These are phyloP conservation scores for Sporothrix curviconia DNA, from an alignment of 2,329 filamentous ascomycete species.

Conservation along the genomic window DNA sequence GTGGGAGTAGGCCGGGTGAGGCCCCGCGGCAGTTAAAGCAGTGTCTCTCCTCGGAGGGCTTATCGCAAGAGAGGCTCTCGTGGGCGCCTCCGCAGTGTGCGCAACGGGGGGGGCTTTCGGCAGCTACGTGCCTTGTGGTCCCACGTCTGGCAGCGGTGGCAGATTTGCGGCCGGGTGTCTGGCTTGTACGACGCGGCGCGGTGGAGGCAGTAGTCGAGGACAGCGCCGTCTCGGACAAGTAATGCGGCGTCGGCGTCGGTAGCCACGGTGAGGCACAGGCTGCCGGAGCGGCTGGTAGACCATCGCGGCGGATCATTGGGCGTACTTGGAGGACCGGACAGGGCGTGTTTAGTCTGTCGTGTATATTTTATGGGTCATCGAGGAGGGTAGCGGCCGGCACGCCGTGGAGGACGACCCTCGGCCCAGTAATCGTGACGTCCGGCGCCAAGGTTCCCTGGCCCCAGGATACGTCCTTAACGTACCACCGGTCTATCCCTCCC, in stretches of 20 bases:
- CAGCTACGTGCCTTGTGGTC: background rate
- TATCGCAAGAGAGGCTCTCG: background rate
- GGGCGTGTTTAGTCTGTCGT: too few species aligned
- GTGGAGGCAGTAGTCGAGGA: background rate
- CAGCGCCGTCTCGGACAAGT: background rate
- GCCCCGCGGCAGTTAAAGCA: background rate
- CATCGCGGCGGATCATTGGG: background rate
- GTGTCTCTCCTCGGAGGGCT: background rate
- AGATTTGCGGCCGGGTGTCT: background rate
- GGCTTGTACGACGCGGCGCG: background rate
- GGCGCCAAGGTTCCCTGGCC: background rate
- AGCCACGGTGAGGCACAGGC: background rate
- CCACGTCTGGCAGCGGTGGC: background rate
- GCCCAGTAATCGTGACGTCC: too few species aligned
- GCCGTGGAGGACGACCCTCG: background rate
- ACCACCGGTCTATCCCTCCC: background rate
- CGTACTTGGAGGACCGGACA: background rate
- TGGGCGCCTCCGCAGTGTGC: background rate
- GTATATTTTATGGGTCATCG: background rate
- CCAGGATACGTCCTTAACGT: background rate
- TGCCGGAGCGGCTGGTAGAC: background rate
- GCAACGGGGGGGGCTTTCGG: background rate
- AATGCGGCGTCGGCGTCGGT: background rate
- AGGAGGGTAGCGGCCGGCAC: background rate
- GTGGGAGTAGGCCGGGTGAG: background rate